These are phyloP conservation scores for Violaceomyces palustris DNA, from an alignment of 1,284 basidiomycete species.

Conservation along the genomic window DNA sequence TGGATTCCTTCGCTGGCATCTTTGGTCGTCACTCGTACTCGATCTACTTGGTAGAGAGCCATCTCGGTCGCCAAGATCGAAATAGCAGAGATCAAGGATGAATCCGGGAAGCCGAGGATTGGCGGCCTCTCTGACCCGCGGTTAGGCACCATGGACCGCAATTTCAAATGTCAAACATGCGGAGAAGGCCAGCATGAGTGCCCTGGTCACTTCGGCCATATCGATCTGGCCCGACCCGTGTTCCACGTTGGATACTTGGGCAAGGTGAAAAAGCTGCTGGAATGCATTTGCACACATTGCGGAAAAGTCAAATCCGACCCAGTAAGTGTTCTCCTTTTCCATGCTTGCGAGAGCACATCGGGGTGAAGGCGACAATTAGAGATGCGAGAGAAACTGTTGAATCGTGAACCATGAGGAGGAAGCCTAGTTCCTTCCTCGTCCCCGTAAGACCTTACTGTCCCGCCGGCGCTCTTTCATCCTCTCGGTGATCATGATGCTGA, in stretches of 20 bases:
- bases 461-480: too few species aligned
- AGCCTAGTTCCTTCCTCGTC: too few species aligned
- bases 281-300: conserved; percentile 97
- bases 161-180: conserved; percentile 99
- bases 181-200: conserved; percentile 63
- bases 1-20: too few species aligned
- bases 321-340: conserved; percentile 10
- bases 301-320: conserved; percentile 90
- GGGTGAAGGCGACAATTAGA: too few species aligned
- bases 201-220: conserved; percentile 98
- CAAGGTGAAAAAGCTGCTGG: conserved; percentile 99
- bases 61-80: conserved; percentile 97
- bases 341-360: too few species aligned
- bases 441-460: too few species aligned
- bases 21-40: too few species aligned
- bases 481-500: too few species aligned
- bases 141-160: conserved; percentile 95
- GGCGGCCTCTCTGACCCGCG: conserved; percentile 93
- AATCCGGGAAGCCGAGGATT: conserved; percentile 75
- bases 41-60: conserved; percentile 78
- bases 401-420: too few species aligned
- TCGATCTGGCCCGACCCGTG: conserved; percentile 91
- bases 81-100: conserved; percentile 96
- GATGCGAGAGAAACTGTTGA: too few species aligned
- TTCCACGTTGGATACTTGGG: conserved; percentile 96